Conservation (phyloP, 2,329 filamentous ascomycete species). For the Cercospora zeae-maydis region DNA sequence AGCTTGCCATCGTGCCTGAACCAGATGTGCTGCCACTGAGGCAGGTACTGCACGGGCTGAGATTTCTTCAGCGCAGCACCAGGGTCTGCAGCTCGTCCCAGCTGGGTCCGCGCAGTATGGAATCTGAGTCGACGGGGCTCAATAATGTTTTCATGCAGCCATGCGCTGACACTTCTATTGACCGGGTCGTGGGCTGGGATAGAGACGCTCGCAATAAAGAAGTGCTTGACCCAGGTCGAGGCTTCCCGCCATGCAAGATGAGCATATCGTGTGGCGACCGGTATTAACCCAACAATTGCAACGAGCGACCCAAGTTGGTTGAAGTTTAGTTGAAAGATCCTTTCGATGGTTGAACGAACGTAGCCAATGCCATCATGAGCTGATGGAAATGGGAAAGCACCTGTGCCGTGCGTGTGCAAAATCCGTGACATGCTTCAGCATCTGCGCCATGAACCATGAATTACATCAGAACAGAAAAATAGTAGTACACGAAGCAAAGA, state of each 20-base stretch:
- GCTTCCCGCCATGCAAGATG: conserved; percentile 22
- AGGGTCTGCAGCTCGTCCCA: conserved; percentile 22
- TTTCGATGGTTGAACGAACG: conserved; percentile 17
- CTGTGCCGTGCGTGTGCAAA: conserved; percentile 25
- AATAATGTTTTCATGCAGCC: conserved; percentile 27
- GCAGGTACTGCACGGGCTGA: conserved; percentile 24
- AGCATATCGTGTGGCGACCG: conserved; percentile 21
- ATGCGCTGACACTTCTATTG: conserved; percentile 27
- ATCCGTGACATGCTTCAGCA: conserved; percentile 16
- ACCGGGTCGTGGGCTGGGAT: conserved; percentile 26
- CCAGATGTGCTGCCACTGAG: conserved; percentile 26
- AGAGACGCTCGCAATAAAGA: conserved; percentile 27
- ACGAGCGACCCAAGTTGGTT: conserved; percentile 28
- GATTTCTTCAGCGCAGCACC: conserved; percentile 26
- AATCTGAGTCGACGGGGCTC: conserved; percentile 24
- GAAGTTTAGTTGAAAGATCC: conserved; percentile 24
- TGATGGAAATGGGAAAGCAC: conserved; percentile 11
- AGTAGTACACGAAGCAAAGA: conserved; percentile 4
- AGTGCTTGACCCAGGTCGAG: conserved; percentile 24
- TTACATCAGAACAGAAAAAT: conserved; percentile 4
- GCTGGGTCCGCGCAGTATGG: conserved; percentile 25
- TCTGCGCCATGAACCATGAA: conserved; percentile 8
- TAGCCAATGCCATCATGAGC: conserved; percentile 16
- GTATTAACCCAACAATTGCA: conserved; percentile 23
- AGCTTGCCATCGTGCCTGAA: conserved; percentile 22